These are phyloP conservation scores for Epichloe amarillans DNA, from an alignment of 2,329 filamentous ascomycete species.

Conservation along the genomic window DNA sequence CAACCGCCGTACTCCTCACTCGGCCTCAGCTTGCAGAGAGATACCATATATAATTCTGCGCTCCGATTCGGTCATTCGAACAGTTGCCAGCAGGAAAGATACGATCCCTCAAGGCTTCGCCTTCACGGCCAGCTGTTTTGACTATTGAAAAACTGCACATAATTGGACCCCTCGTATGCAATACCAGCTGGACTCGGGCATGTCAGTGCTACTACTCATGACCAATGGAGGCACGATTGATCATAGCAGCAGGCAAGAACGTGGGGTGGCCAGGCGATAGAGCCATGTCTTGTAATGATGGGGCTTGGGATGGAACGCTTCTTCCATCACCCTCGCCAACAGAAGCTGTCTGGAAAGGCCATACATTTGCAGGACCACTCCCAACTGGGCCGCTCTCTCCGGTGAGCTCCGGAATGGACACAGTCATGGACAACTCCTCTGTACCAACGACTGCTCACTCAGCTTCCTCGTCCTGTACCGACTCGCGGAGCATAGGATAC, in stretches of 20 bases:
- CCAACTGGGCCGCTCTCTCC: constrained; percentile 39
- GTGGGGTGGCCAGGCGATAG: constrained; percentile 33
- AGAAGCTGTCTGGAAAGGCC: constrained; percentile 17
- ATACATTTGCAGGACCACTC: constrained; percentile 15
- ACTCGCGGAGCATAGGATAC: constrained; percentile 30
- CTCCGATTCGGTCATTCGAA: neutral
- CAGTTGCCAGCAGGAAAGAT: neutral
- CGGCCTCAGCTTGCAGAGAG: constrained; percentile 4
- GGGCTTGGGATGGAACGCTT: constrained; percentile 13
- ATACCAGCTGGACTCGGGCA: constrained; percentile 13
- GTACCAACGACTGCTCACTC: constrained; percentile 31
- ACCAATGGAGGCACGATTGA: constrained; percentile 33
- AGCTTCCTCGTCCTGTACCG: constrained; percentile 31
- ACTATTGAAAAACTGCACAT: neutral
- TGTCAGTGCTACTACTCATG: constrained; percentile 30
- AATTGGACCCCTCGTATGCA: neutral
- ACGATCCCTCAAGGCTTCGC: neutral
- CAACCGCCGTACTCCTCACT: neutral
- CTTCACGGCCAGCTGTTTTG: neutral
- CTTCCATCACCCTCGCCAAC: constrained; percentile 21
- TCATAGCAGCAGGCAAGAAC: constrained; percentile 27
- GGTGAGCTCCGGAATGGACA: constrained; percentile 36
- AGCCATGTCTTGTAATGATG: constrained; percentile 32
- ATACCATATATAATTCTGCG: neutral
- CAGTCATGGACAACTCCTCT: constrained; percentile 24